Base-by-base conservation (phyloP, 2,329 filamentous ascomycete genomes). In the Exophiala dermatitidis region DNA sequence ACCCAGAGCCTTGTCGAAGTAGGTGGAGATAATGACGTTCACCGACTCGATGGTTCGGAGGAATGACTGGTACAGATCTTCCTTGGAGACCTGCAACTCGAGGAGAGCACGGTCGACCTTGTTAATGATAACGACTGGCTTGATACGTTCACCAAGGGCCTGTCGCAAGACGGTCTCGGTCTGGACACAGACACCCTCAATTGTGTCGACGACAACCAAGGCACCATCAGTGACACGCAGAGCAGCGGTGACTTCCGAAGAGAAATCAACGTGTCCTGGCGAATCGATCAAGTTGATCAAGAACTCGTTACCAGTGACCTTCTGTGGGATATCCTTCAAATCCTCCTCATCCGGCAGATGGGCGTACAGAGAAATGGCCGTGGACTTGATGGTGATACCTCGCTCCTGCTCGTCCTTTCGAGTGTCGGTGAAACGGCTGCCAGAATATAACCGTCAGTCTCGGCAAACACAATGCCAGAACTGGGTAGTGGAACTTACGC, bases 201-300 rank as follows among this genome's bases (percentile, higher is more conserved):
- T 88, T 76, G 90, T 96, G 81, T 98, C 93, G 80, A 98, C 93
- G 78, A 98, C 93, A 71, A 98, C 93, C 66, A 98, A 88, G 69
- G 93, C 93, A 88, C 93, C 93, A 71, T 98, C 93, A 67, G 93
- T 98, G 78, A 98, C 93, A 89, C 93, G 93, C 71, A 98, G 91
- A 73, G 93, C 93, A 73, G 93, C 93, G 72, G 93, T 98, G 73
- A 98, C 93, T 75, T 98, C 93, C 64, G 93, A 98, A 40, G 93
- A 98, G 86, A 98, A 98, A 80, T 98, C 93, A 80, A 98, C 93
- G 91, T 98, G 93, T 83, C 93, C 93, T 61, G 93, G 93, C 57
- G 93, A 98, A 78, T 98, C 93, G 75, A 98, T 98, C 77, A 98
- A 83, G 86, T 98, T 98, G 85, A 98, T 94, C 81, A 98, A 82